A percentile compares a stretch with the other conserved stretches of the same genome.
Evolutionary conservation across 129 eudicot genomes (phyloP).

Genomic region (Apium graveolens): DNA sequence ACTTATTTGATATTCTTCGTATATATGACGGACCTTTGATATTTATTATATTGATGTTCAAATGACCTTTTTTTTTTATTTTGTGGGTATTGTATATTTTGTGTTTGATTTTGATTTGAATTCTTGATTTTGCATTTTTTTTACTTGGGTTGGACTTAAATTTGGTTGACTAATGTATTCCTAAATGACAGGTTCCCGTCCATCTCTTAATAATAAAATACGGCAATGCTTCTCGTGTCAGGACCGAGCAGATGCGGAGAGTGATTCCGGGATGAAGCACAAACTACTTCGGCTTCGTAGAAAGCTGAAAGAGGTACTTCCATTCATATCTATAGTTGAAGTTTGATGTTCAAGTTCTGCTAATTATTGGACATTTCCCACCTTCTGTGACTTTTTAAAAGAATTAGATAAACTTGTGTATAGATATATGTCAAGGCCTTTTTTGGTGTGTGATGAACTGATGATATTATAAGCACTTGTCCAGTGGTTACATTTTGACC

Average conservation of each 20-base stretch:
- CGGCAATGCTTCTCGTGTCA: conserved; percentile 27
- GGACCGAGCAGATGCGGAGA: conserved; percentile 64
- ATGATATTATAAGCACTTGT: background rate
- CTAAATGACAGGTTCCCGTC: conserved; percentile 33
- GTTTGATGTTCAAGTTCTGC: background rate
- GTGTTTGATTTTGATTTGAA: no score
- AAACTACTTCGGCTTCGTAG: conserved; percentile 61
- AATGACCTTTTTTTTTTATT: no score
- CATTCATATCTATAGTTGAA: background rate
- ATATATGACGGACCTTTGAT: no score
- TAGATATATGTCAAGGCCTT: background rate
- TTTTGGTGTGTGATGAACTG: background rate
- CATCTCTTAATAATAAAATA: conserved; percentile 20
- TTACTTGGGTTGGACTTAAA: no score
- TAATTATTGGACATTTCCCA: background rate
- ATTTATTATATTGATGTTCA: no score
- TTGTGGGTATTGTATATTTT: no score
- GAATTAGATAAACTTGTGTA: background rate
- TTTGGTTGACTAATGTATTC: background rate
- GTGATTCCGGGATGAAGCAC: conserved; percentile 67
- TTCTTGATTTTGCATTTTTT: no score
- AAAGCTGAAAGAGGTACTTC: conserved; percentile 85
- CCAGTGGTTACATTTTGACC: background rate
- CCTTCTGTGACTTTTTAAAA: background rate
- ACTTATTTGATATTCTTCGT: no score